A percentile compares a stretch with the other conserved stretches of the same genome.
These are phyloP conservation scores for Tremella mesenterica DNA, from an alignment of 768 basidiomycete species.

Conservation along the genomic window DNA sequence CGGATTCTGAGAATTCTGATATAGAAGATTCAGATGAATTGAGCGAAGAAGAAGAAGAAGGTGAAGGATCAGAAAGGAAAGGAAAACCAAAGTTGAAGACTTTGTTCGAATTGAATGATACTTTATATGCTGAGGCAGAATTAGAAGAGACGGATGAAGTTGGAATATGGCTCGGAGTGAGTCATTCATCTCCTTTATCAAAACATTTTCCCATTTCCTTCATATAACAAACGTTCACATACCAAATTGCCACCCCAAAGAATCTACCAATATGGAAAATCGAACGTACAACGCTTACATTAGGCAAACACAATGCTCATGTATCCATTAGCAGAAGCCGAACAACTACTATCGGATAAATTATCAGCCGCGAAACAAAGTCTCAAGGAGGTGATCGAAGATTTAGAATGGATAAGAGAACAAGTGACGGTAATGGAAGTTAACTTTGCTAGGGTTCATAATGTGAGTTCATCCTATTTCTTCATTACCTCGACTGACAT, in stretches of 20 bases:
- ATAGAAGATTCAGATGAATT: conserved; percentile 51
- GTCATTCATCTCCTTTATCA: conserved; percentile 35
- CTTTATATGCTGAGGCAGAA: conserved; percentile 83
- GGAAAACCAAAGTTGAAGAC: conserved; percentile 55
- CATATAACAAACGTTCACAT: too few species aligned
- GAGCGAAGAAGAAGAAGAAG: conserved; percentile 50
- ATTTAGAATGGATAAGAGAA: conserved; percentile 84
- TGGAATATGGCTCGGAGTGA: conserved; percentile 89
- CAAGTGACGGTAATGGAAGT: conserved; percentile 94
- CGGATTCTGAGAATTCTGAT: conserved; percentile 43
- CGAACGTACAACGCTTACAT: neutral
- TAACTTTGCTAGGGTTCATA: conserved; percentile 90
- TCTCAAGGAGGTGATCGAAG: conserved; percentile 65
- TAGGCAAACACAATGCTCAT: conserved; percentile 98
- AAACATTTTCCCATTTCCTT: neutral
- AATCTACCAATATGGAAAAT: too few species aligned
- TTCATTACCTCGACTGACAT: neutral
- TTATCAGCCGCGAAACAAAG: conserved; percentile 60
- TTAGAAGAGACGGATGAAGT: conserved; percentile 80
- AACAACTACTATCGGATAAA: conserved; percentile 64
- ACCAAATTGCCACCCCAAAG: too few species aligned
- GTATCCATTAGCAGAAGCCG: conserved; percentile 73
- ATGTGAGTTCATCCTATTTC: conserved; percentile 44
- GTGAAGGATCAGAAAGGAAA: conserved; percentile 45
- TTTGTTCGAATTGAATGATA: conserved; percentile 92